phyloP scores from a whole-genome alignment of 345 rosid genomes.

The Luvunga scandens region DNA sequence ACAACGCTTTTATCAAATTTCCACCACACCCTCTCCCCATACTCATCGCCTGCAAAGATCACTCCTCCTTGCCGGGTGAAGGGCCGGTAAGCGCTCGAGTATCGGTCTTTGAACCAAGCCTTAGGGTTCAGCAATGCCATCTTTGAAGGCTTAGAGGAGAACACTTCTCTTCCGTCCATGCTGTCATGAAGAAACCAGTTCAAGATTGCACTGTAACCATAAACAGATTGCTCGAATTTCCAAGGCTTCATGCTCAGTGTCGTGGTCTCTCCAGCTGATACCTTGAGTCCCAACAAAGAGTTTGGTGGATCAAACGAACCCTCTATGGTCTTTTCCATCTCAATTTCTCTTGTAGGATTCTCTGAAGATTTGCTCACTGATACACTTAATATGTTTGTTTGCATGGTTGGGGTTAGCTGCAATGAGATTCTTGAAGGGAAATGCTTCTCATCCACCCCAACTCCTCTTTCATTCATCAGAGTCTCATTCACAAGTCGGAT shows the following conservation, averaged over 20 bases:
- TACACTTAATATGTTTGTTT: constrained; percentile 65
- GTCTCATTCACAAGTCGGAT: constrained; percentile 48
- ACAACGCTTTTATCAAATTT: constrained; percentile 53
- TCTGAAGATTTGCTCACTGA: constrained; percentile 76
- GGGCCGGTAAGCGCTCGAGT: constrained; percentile 64
- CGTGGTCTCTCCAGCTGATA: constrained; percentile 53
- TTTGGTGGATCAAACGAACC: constrained; percentile 67
- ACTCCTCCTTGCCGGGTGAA: constrained; percentile 85
- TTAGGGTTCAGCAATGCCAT: constrained; percentile 59
- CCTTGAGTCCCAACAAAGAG: constrained; percentile 57
- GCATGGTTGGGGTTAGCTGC: constrained; percentile 63
- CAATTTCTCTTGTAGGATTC: constrained; percentile 55
- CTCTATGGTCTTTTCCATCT: constrained; percentile 47
- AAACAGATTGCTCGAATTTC: constrained; percentile 77
- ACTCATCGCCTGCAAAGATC: constrained; percentile 75
- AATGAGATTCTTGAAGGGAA: constrained; percentile 79
- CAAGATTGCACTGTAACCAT: constrained; percentile 55
- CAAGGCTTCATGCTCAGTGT: constrained; percentile 73
- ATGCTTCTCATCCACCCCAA: constrained; percentile 66
- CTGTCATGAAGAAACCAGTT: constrained; percentile 91
- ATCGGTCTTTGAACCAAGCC: constrained; percentile 82
- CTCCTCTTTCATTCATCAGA: constrained; percentile 64
- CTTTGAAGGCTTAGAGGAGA: constrained; percentile 69
- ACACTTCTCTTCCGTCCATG: constrained; percentile 74
- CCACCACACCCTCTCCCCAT: constrained; percentile 74